Base-by-base conservation (phyloP, 768 basidiomycete genomes). In the Tricholoma flavovirens region DNA sequence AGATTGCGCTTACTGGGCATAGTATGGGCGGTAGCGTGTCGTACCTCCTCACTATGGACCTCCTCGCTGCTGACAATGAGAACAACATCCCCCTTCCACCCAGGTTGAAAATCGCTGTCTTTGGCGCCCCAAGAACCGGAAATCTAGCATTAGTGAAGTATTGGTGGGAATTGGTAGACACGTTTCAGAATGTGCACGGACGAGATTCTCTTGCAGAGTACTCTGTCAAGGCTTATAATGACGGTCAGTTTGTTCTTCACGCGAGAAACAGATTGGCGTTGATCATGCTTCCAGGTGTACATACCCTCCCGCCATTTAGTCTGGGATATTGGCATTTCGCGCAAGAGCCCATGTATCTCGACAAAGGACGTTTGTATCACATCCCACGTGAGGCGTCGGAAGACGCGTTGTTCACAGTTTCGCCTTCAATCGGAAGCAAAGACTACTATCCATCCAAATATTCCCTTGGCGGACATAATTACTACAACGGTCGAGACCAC, bases 381-480 rank as follows among this genome's bases (percentile, higher is more conserved):
- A 70, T 80, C 2, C 82, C 83, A 3, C 38, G 65, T 1, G 68
- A 72, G 1, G 77, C 82, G 60, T 68, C 67, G 51, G 81, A 83
- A 57, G 70, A 77, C 60, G 68, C 78, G 5, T 57, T 75, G 11
- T 84, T 84, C 67, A 66, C 66, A 35, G 66, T 71, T 52, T 54
- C 57, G n/a, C 56, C 61, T 22, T 62, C 62, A 5, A 56, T 58
- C 40, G 54, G 60, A 24, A 56, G 62, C 15, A 61, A 63, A 9
- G 45, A 56, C 3, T 51, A 56, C 3, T 51, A 48, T 1, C 52
- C 57, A n/a, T 60, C 60, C 19, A 54, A 72, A 14, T 75, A 77
- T 59, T 81, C 82, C 19, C 71, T 73, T 29, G 83, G 83, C 11
- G 83, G 84, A 2, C 83, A 86, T 64, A 83, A 83, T 59, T 86